Evolutionary conservation across 495 filamentous ascomycete genomes (phyloP).

Genomic region (Diplogelasinospora grovesii): DNA sequence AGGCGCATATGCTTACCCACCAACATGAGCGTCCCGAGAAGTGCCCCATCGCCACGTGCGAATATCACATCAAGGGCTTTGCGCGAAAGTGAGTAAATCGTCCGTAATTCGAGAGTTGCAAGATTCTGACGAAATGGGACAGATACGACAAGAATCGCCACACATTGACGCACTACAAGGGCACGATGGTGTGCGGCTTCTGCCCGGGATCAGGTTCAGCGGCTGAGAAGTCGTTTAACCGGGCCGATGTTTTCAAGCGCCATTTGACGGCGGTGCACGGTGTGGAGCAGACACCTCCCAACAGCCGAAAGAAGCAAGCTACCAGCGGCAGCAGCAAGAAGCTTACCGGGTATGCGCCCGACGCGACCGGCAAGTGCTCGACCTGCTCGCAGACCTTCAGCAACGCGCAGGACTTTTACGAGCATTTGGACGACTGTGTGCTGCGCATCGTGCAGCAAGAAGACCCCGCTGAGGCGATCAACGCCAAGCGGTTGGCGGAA

Average conservation of each 20-base stretch:
- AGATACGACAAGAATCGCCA: slow-evolving; percentile 95
- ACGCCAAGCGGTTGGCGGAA: slow-evolving; percentile 75
- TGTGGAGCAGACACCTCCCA: slow-evolving; percentile 94
- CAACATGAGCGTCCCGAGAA: slow-evolving; percentile 92
- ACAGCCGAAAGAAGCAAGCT: slow-evolving; percentile 77
- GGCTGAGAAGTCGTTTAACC: slow-evolving; percentile 97
- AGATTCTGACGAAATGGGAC: background rate
- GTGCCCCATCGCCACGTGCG: slow-evolving; percentile 90
- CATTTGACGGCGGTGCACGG: slow-evolving; percentile 92
- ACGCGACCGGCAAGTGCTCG: slow-evolving; percentile 89
- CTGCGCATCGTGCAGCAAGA: slow-evolving; percentile 95
- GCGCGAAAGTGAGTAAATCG: slow-evolving; percentile 57
- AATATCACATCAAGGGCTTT: slow-evolving; percentile 94
- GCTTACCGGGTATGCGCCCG: slow-evolving; percentile 55
- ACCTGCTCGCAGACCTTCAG: slow-evolving; percentile 88
- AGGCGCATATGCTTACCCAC: slow-evolving; percentile 96
- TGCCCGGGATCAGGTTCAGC: slow-evolving; percentile 90
- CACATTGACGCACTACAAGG: slow-evolving; percentile 97
- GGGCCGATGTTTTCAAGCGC: slow-evolving; percentile 97
- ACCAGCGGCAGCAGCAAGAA: slow-evolving; percentile 40
- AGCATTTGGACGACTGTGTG: slow-evolving; percentile 98
- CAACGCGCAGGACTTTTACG: slow-evolving; percentile 96
- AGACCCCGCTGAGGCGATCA: slow-evolving; percentile 93
- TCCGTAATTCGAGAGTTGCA: background rate
- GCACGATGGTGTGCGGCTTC: slow-evolving; percentile 98